Evolutionary conservation across 1,284 basidiomycete genomes (phyloP), one percentile per base, ranked within the genome.

Genomic region (Melampsora americana): DNA sequence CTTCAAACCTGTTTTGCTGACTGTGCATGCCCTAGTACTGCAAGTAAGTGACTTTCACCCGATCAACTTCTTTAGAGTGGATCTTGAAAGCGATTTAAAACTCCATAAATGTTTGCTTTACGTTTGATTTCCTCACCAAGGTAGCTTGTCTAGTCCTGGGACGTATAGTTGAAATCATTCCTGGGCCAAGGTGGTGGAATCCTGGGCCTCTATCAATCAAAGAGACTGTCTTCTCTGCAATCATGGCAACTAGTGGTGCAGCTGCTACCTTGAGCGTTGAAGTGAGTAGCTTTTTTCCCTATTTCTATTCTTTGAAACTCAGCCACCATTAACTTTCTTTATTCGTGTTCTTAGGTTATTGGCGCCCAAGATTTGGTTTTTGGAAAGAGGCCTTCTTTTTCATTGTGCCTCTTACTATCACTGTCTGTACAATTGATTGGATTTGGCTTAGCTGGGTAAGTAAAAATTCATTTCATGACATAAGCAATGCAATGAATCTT

Each of bases 381-480:
- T 59, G 50, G 67, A 32, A 26, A 69, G 67, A 48, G 44, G 18
- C 66, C 72, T 7, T 26, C 26, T 12, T 67, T 68, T 28, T 59
- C 44, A 42, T 35, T 46, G 18, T 75, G 64, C 18, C 56, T 75
- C n/a, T 35, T 62, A 6, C 48, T 75, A 1, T 67, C 66, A 53
- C 26, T 75, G 12, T 67, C 64, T 56, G 53, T 50, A 28, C 73
- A 75, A 35, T 1, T 75, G 46, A 75, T 75, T 60, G 73, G 66
- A 62, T 75, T 66, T 44, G 66, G 73, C 35, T 68, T 64, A 65
- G 73, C 73, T 16, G 73, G 73, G 71, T 73, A 32, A 28, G 53
- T 56, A 9, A 39, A 7, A 59, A 53, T 28, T 61, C 23, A 30
- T 66, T 18, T 18, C 46, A 2, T 6, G 1, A 39, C 16, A 26